These are phyloP conservation scores for Vitis amurensis DNA, from an alignment of 164 flowering plant species.

Conservation along the genomic window DNA sequence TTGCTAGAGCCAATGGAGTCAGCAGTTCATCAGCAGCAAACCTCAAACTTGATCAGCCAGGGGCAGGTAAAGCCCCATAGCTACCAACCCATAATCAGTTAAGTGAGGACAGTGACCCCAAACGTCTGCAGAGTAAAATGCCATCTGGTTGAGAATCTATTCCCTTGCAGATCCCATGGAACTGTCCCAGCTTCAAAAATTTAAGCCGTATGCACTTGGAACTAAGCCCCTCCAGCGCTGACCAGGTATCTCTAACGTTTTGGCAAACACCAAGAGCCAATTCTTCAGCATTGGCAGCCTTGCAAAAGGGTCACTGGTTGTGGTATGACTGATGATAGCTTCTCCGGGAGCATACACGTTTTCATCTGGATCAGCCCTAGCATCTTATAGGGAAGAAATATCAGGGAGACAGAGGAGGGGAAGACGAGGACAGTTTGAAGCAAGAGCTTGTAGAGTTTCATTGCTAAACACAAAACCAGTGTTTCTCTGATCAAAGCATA, in stretches of 20 bases:
- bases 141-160: neutral
- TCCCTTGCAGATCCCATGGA: neutral
- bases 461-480: neutral
- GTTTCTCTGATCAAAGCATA: neutral
- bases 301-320: neutral
- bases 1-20: neutral
- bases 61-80: neutral
- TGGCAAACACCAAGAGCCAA: constrained; percentile 1
- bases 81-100: neutral
- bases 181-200: neutral
- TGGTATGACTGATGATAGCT: neutral
- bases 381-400: neutral
- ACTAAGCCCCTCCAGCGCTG: neutral
- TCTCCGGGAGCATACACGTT: neutral
- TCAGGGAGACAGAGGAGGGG: neutral
- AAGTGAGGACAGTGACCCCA: neutral
- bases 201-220: neutral
- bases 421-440: constrained; percentile 1
- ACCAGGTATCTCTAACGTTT: neutral
- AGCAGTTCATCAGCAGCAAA: neutral
- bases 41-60: neutral
- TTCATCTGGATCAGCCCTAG: neutral
- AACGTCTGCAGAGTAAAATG: neutral
- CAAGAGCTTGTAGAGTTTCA: constrained; percentile 1
- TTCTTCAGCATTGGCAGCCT: neutral